A percentile compares a stretch with the other conserved stretches of the same genome.
Conservation (phyloP, 306 rosid species). For the Acacia confusa region DNA sequence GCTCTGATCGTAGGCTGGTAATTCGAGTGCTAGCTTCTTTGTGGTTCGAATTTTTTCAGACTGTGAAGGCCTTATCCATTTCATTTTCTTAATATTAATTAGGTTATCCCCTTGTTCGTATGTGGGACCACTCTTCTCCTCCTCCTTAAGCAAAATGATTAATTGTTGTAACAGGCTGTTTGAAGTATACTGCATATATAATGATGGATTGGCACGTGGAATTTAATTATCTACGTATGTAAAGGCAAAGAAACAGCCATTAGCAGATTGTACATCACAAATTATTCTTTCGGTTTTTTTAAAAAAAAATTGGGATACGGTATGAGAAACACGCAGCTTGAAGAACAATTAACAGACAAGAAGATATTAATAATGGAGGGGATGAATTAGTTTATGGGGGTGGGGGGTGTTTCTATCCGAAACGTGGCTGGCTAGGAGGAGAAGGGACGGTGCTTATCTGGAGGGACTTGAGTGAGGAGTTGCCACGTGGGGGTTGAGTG, state of each 20-base stretch:
- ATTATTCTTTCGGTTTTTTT: background rate
- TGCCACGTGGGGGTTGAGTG: background rate
- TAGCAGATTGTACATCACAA: background rate
- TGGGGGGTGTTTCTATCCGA: slow-evolving; percentile 29
- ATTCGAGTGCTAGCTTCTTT: no score
- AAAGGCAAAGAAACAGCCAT: background rate
- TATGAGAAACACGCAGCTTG: background rate
- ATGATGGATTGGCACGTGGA: no score
- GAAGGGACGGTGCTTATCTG: slow-evolving; percentile 51
- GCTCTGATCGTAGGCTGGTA: background rate
- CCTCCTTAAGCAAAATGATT: background rate
- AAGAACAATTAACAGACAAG: background rate
- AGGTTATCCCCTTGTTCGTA: background rate
- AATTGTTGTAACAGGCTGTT: background rate
- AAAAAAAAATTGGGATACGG: background rate
- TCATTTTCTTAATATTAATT: background rate
- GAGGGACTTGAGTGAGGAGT: background rate
- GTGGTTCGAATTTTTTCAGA: background rate
- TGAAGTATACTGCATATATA: no score
- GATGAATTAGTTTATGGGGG: background rate
- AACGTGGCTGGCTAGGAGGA: slow-evolving; percentile 48
- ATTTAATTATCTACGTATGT: background rate
- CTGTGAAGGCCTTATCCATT: slow-evolving; percentile 1
- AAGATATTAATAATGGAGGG: background rate
- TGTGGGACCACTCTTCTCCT: background rate